A percentile compares a stretch with the other conserved stretches of the same genome.
phyloP scores from a whole-genome alignment of 2,329 filamentous ascomycete species.

The Neobulgaria alba region DNA sequence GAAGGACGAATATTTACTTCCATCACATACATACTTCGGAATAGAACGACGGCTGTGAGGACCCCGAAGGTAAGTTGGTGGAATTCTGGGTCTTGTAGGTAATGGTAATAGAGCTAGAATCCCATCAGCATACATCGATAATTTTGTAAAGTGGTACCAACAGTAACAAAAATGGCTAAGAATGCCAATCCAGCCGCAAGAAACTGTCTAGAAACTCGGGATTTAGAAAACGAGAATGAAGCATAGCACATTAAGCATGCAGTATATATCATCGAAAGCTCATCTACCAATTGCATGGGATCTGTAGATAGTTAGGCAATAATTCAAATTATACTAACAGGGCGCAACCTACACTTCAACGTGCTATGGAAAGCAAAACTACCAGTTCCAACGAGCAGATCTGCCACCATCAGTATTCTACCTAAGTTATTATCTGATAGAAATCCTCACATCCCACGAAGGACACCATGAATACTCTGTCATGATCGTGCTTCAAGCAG shows the following conservation, averaged over 20 bases:
- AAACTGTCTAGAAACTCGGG: constrained; percentile 33
- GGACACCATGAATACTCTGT: constrained; percentile 63
- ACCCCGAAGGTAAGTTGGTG: constrained; percentile 63
- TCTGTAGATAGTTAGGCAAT: constrained; percentile 33
- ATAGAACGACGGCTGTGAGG: constrained; percentile 53
- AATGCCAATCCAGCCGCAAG: constrained; percentile 37
- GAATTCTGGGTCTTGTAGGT: constrained; percentile 62
- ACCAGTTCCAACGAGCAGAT: constrained; percentile 31
- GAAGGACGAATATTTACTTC: constrained; percentile 54
- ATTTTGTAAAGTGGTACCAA: constrained; percentile 49
- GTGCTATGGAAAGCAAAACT: constrained; percentile 34
- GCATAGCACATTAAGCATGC: constrained; percentile 63
- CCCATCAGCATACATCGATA: constrained; percentile 40
- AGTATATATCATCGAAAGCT: constrained; percentile 59
- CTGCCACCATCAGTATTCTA: constrained; percentile 5
- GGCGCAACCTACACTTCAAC: constrained; percentile 30
- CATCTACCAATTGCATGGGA: constrained; percentile 63
- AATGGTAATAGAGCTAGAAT: constrained; percentile 52
- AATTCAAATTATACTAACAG: neutral
- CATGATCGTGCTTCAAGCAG: constrained; percentile 65
- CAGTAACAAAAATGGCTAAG: constrained; percentile 40
- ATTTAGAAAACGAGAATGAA: constrained; percentile 38
- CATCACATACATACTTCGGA: constrained; percentile 56
- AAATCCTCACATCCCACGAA: constrained; percentile 35
- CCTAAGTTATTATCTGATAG: neutral